Conservation (phyloP, 768 basidiomycete genomes). For the Lepiota venenata region DNA sequence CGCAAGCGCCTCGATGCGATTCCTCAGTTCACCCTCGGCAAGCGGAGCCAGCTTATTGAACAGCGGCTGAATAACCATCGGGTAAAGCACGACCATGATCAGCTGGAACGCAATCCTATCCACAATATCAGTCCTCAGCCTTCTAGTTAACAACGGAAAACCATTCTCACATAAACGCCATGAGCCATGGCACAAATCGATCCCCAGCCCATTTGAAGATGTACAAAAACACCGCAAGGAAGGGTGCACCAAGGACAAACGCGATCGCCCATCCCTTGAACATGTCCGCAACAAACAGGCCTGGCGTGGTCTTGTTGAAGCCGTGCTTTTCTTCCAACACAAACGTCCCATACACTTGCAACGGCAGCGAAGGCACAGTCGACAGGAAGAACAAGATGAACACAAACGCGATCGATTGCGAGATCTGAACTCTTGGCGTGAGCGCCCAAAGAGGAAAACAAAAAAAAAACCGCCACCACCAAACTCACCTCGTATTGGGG, state of each 20-base stretch:
- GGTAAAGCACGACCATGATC: slow-evolving; percentile 78
- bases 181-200: slow-evolving; percentile 88
- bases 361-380: slow-evolving; percentile 67
- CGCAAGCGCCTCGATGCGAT: slow-evolving; percentile 75
- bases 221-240: slow-evolving; percentile 82
- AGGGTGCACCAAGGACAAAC: slow-evolving; percentile 74
- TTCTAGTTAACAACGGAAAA: background rate
- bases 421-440: slow-evolving; percentile 49
- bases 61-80: slow-evolving; percentile 87
- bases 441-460: slow-evolving; percentile 2
- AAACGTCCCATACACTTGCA: slow-evolving; percentile 85
- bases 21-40: slow-evolving; percentile 69
- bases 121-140: background rate
- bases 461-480: background rate
- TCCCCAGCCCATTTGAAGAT: slow-evolving; percentile 94
- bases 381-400: slow-evolving; percentile 64
- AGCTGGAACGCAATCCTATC: slow-evolving; percentile 78
- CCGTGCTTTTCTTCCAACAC: slow-evolving; percentile 94
- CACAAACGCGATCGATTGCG: slow-evolving; percentile 79
- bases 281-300: slow-evolving; percentile 73
- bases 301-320: slow-evolving; percentile 91
- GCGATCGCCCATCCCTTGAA: slow-evolving; percentile 77
- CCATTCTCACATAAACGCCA: slow-evolving; percentile 79
- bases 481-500: slow-evolving; percentile 66
- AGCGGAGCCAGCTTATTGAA: slow-evolving; percentile 98